Conservation (phyloP, 1,284 basidiomycete genomes). For the Cutaneotrichosporon mucoides region DNA sequence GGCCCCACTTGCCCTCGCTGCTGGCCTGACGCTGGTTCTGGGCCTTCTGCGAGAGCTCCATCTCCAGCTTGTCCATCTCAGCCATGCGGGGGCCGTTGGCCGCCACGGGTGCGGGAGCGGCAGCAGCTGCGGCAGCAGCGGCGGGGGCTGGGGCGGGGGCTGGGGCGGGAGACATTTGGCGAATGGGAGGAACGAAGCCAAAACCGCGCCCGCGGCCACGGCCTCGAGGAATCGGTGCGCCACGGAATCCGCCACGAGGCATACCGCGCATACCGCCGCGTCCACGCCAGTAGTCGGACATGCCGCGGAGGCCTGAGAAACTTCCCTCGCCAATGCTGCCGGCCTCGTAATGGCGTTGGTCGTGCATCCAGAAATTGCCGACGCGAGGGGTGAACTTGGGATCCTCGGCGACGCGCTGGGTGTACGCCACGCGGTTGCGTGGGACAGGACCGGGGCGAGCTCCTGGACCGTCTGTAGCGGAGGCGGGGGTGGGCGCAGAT, state of each 20-base stretch:
- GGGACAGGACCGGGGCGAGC: slow-evolving; percentile 55
- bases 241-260: slow-evolving; percentile 23
- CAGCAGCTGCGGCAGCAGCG: neutral
- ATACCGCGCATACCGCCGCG: slow-evolving; percentile 54
- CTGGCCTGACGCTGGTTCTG: neutral
- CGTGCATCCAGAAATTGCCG: slow-evolving; percentile 86
- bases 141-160: neutral
- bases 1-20: slow-evolving; percentile 33
- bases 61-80: slow-evolving; percentile 37
- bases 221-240: slow-evolving; percentile 18
- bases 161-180: neutral
- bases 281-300: slow-evolving; percentile 62
- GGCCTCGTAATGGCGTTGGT: slow-evolving; percentile 59
- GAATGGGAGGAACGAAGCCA: neutral
- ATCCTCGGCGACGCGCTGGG: slow-evolving; percentile 50
- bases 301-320: slow-evolving; percentile 36
- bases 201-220: slow-evolving; percentile 13
- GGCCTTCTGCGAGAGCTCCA: slow-evolving; percentile 12
- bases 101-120: too few species aligned
- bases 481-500: neutral
- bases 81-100: slow-evolving; percentile 2
- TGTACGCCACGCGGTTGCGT: slow-evolving; percentile 37
- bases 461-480: slow-evolving; percentile 40
- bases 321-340: slow-evolving; percentile 59
- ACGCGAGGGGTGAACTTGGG: slow-evolving; percentile 80